These are phyloP conservation scores for Leccinum broughii DNA, from an alignment of 768 basidiomycete genomes.

Conservation along the genomic window DNA sequence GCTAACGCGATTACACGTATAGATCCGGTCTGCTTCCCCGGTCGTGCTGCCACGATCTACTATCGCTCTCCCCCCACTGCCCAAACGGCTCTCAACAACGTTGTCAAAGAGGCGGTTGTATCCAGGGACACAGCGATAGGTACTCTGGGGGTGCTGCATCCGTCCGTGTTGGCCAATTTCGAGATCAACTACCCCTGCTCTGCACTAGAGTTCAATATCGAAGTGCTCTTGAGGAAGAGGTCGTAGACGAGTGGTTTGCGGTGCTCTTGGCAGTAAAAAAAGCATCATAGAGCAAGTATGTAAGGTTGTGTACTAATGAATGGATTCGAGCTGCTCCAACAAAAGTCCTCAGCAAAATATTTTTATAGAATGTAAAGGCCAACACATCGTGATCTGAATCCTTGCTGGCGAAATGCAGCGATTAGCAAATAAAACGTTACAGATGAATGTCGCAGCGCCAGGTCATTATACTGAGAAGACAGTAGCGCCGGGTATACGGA, in stretches of 20 bases:
- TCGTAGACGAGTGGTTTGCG: conserved; percentile 9
- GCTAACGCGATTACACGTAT: conserved; percentile 12
- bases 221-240: conserved; percentile 82
- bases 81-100: conserved; percentile 36
- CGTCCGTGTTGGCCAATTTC: conserved; percentile 87
- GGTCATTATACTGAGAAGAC: conserved; percentile 6
- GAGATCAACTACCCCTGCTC: conserved; percentile 96
- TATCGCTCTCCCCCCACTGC: conserved; percentile 59
- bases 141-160: conserved; percentile 91
- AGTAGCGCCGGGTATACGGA: conserved; percentile 3
- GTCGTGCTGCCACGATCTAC: conserved; percentile 88
- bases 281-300: not conserved
- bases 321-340: not conserved
- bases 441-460: not conserved
- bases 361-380: conserved; percentile 13
- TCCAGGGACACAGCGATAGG: conserved; percentile 74
- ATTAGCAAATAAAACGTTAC: conserved; percentile 28
- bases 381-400: conserved; percentile 9
- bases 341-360: not conserved
- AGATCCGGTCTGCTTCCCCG: conserved; percentile 96
- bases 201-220: conserved; percentile 89
- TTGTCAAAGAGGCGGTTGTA: conserved; percentile 44
- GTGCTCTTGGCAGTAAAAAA: conserved; percentile 2
- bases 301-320: conserved; percentile 9
- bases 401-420: conserved; percentile 1